phyloP scores from a whole-genome alignment of 495 filamentous ascomycete genomes.

The Aspergillus incahuasiensis region DNA sequence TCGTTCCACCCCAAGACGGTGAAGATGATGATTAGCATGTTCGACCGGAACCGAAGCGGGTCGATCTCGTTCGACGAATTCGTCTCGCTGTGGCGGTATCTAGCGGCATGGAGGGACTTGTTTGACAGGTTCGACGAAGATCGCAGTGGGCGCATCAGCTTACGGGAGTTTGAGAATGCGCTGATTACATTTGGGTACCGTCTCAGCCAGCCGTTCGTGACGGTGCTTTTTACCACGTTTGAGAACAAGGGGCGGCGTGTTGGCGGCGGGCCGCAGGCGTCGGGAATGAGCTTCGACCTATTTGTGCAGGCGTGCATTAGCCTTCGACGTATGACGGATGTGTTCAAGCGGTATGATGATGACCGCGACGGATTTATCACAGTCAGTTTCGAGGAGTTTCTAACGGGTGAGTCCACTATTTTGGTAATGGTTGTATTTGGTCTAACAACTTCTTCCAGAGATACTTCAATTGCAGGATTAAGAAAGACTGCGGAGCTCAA shows the following conservation, averaged over 20 bases:
- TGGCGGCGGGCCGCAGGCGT: conserved; percentile 36
- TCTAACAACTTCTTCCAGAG: conserved; percentile 19
- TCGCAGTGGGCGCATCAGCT: conserved; percentile 76
- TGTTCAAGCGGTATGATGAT: conserved; percentile 98
- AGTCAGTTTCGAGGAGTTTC: conserved; percentile 75
- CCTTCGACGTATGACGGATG: conserved; percentile 96
- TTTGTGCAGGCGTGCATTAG: conserved; percentile 97
- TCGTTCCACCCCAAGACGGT: conserved; percentile 95
- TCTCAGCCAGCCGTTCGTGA: conserved; percentile 75
- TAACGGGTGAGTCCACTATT: conserved; percentile 50
- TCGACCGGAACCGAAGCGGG: conserved; percentile 80
- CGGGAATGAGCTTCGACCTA: conserved; percentile 88
- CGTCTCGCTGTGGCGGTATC: conserved; percentile 87
- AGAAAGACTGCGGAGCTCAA: conserved; percentile 1
- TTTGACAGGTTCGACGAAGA: conserved; percentile 97
- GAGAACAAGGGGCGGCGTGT: conserved; percentile 44
- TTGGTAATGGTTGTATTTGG: not conserved
- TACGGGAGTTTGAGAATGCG: conserved; percentile 84
- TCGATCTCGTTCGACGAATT: conserved; percentile 95
- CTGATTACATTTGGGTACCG: conserved; percentile 93
- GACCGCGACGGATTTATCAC: conserved; percentile 92
- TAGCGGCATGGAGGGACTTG: conserved; percentile 86
- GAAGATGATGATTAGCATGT: conserved; percentile 98
- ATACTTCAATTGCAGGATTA: conserved; percentile 42
- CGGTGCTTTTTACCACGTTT: conserved; percentile 70